These are phyloP conservation scores for Syzygium malaccense DNA, from an alignment of 441 rosid genomes.

Conservation along the genomic window DNA sequence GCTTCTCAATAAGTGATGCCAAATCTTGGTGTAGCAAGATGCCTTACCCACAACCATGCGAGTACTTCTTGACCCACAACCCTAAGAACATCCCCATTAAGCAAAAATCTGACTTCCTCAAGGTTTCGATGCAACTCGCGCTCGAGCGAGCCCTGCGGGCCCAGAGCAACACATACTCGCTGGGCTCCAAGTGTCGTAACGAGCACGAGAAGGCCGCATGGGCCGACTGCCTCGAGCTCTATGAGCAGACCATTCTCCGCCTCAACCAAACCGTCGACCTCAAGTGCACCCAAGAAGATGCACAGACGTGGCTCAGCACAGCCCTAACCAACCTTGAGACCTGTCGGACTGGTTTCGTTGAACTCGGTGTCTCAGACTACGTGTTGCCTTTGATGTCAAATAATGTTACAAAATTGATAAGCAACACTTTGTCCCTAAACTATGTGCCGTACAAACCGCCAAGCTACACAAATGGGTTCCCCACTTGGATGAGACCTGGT, in stretches of 20 bases:
- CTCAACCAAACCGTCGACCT: conserved; percentile 36
- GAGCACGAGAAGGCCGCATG: conserved; percentile 43
- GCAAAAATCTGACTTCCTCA: conserved; percentile 33
- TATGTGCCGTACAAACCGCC: conserved; percentile 28
- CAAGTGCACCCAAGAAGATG: conserved; percentile 30
- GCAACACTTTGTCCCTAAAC: conserved; percentile 49
- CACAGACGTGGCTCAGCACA: conserved; percentile 62
- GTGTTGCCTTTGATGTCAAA: conserved; percentile 46
- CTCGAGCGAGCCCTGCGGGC: conserved; percentile 38
- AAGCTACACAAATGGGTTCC: conserved; percentile 31
- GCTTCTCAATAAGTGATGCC: conserved; percentile 27
- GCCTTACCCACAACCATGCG: conserved; percentile 56
- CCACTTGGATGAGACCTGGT: conserved; percentile 49
- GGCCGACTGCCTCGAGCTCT: conserved; percentile 47
- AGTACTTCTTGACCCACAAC: conserved; percentile 36
- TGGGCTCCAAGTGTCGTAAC: conserved; percentile 44
- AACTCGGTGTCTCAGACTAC: conserved; percentile 36
- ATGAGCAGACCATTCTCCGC: conserved; percentile 29
- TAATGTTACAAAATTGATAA: conserved; percentile 44
- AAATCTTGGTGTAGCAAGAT: conserved; percentile 47
- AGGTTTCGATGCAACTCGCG: conserved; percentile 32
- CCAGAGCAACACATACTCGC: conserved; percentile 12
- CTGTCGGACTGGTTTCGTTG: conserved; percentile 40
- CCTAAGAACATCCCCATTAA: conserved; percentile 22
- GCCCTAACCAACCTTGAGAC: conserved; percentile 60